Evolutionary conservation across 306 rosid species (phyloP).

Genomic region (Vachellia pachyceras): DNA sequence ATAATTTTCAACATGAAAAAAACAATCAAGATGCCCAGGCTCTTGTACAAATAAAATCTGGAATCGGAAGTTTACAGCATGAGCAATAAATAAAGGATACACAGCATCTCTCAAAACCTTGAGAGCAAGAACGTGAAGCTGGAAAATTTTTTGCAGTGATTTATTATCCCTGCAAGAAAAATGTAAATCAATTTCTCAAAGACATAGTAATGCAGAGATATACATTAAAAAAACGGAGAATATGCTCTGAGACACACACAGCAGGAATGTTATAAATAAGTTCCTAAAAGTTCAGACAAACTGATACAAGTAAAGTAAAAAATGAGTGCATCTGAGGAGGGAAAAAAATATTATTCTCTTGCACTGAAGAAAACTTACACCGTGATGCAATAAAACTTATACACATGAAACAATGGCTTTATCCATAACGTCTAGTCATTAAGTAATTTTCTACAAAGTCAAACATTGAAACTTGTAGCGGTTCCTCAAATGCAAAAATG

Average conservation of each 20-base stretch:
- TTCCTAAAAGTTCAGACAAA: conserved; percentile 23
- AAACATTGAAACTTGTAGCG: conserved; percentile 33
- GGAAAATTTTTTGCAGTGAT: conserved; percentile 60
- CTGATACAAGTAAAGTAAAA: conserved; percentile 27
- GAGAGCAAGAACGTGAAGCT: conserved; percentile 81
- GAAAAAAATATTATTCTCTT: conserved; percentile 1
- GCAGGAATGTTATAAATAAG: conserved; percentile 10
- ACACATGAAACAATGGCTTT: background rate
- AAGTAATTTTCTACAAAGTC: conserved; percentile 9
- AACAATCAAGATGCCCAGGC: conserved; percentile 22
- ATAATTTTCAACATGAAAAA: background rate
- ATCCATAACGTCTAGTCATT: conserved; percentile 31
- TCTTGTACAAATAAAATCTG: conserved; percentile 23
- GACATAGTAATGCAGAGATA: conserved; percentile 25
- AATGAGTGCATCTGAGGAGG: background rate
- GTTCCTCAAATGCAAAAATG: conserved; percentile 29
- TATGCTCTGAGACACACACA: background rate
- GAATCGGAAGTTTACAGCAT: conserved; percentile 35
- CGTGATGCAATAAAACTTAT: conserved; percentile 17
- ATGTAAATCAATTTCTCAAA: conserved; percentile 40
- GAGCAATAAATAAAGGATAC: conserved; percentile 74
- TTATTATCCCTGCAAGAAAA: conserved; percentile 70
- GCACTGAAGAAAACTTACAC: conserved; percentile 26
- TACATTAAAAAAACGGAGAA: conserved; percentile 23
- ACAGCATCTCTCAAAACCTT: conserved; percentile 94